phyloP scores from a whole-genome alignment of 805 yeast species.

The Lipomyces lipofer region DNA sequence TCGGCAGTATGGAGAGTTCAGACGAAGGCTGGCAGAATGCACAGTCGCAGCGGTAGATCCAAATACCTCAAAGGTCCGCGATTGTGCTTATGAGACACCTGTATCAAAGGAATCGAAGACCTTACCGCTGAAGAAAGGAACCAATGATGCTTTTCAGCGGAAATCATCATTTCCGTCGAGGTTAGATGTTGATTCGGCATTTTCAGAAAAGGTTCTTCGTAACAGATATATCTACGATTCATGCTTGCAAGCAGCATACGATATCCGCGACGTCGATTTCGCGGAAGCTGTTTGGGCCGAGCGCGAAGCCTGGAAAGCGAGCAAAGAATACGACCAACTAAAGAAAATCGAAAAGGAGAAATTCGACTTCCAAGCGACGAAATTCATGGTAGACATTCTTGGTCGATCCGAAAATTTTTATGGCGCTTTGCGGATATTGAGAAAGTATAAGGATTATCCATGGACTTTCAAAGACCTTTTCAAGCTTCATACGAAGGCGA shows the following conservation, averaged over 20 bases:
- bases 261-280: slow-evolving; percentile 53
- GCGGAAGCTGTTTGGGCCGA: slow-evolving; percentile 74
- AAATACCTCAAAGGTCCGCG: slow-evolving; percentile 42
- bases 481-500: slow-evolving; percentile 15
- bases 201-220: slow-evolving; percentile 42
- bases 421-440: slow-evolving; percentile 15
- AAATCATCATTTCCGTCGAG: too few relatives aligned
- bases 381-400: slow-evolving; percentile 12
- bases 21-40: slow-evolving; percentile 43
- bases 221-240: slow-evolving; percentile 56
- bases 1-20: slow-evolving; percentile 42
- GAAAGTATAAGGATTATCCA: not conserved
- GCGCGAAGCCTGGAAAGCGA: slow-evolving; percentile 70
- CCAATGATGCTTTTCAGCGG: too few relatives aligned
- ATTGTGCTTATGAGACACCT: slow-evolving; percentile 34
- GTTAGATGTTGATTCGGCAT: slow-evolving; percentile 16
- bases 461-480: slow-evolving; percentile 16
- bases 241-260: slow-evolving; percentile 66
- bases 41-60: slow-evolving; percentile 43
- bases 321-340: slow-evolving; percentile 34
- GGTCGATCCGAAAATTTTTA: slow-evolving; percentile 19
- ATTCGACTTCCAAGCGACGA: slow-evolving; percentile 19
- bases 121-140: too few relatives aligned
- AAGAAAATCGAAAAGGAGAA: not conserved
- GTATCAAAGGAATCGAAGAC: too few relatives aligned